These are phyloP conservation scores for Thyridium curvatum DNA, from an alignment of 2,329 filamentous ascomycete genomes.

Conservation along the genomic window DNA sequence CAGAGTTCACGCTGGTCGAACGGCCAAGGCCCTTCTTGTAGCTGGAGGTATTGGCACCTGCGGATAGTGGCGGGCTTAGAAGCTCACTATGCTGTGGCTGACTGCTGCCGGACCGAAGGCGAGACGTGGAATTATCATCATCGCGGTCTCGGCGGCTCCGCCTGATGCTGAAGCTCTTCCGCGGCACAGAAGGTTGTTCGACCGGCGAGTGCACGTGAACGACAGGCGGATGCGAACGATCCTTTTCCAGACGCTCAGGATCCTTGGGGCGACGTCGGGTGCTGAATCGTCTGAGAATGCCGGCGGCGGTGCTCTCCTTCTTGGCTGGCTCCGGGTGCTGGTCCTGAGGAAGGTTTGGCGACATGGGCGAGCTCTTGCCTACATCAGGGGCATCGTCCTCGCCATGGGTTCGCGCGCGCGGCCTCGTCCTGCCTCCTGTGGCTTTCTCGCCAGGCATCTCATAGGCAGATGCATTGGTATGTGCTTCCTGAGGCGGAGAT, in stretches of 20 bases:
- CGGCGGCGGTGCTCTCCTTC: constrained; percentile 82
- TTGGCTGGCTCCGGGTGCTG: constrained; percentile 57
- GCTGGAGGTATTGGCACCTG: constrained; percentile 48
- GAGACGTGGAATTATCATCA: constrained; percentile 35
- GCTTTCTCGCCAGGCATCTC: constrained; percentile 87
- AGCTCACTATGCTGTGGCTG: constrained; percentile 74
- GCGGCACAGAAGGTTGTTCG: constrained; percentile 56
- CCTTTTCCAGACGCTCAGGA: constrained; percentile 54
- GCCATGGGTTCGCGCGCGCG: constrained; percentile 85
- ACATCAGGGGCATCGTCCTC: constrained; percentile 82
- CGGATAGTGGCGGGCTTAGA: constrained; percentile 64
- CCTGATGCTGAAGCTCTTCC: constrained; percentile 85
- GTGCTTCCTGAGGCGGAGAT: constrained; percentile 73
- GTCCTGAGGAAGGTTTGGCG: constrained; percentile 41
- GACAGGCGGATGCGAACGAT: constrained; percentile 62
- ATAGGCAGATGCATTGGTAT: constrained; percentile 79
- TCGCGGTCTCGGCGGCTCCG: constrained; percentile 49
- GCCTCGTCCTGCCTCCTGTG: constrained; percentile 75
- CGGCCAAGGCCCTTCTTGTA: constrained; percentile 68
- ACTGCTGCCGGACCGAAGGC: constrained; percentile 48
- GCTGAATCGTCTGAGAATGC: constrained; percentile 83
- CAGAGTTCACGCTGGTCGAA: constrained; percentile 88
- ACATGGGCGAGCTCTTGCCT: constrained; percentile 52
- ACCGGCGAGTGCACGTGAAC: constrained; percentile 75
- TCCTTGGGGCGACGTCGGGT: constrained; percentile 69